Percentiles rank a stretch among this genome's conserved stretches.
Conservation (phyloP, 2,329 filamentous ascomycete species). For the Fusarium xylarioides region DNA sequence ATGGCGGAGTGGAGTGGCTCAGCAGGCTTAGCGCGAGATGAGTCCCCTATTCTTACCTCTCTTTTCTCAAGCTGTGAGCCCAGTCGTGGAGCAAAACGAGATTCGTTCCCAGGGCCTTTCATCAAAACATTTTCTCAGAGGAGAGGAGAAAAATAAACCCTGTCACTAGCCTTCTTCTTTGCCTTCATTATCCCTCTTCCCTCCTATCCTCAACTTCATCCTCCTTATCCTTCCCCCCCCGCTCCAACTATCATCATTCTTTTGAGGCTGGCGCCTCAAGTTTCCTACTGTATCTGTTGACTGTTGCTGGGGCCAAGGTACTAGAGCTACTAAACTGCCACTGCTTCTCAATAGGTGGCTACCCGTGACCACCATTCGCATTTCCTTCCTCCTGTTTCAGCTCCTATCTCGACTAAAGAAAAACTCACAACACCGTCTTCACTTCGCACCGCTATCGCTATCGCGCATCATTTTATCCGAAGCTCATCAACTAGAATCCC, state of each 20-base stretch:
- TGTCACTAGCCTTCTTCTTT: slow-evolving; percentile 34
- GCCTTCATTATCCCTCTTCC: slow-evolving; percentile 40
- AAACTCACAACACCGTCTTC: slow-evolving; percentile 33
- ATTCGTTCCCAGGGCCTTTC: slow-evolving; percentile 39
- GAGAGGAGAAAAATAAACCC: slow-evolving; percentile 34
- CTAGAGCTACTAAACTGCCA: slow-evolving; percentile 4
- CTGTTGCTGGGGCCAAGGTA: slow-evolving; percentile 39
- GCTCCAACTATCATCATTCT: slow-evolving; percentile 43
- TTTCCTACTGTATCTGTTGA: slow-evolving; percentile 26
- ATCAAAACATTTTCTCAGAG: slow-evolving; percentile 43
- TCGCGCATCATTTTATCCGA: slow-evolving; percentile 22
- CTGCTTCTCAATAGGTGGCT: slow-evolving; percentile 26
- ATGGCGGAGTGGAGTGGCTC: slow-evolving; percentile 45
- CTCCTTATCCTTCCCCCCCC: slow-evolving; percentile 33
- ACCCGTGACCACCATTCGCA: slow-evolving; percentile 41
- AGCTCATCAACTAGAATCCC: slow-evolving; percentile 26
- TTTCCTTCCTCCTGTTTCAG: slow-evolving; percentile 44
- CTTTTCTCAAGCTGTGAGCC: slow-evolving; percentile 33
- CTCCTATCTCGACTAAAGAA: slow-evolving; percentile 29
- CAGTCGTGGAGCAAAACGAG: slow-evolving; percentile 40
- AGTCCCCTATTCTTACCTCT: slow-evolving; percentile 44
- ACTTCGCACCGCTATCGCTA: slow-evolving; percentile 21
- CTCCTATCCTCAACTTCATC: slow-evolving; percentile 35
- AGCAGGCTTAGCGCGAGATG: slow-evolving; percentile 43
- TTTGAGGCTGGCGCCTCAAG: slow-evolving; percentile 47